phyloP scores from a whole-genome alignment of 345 rosid genomes.

The Acer negundo region DNA sequence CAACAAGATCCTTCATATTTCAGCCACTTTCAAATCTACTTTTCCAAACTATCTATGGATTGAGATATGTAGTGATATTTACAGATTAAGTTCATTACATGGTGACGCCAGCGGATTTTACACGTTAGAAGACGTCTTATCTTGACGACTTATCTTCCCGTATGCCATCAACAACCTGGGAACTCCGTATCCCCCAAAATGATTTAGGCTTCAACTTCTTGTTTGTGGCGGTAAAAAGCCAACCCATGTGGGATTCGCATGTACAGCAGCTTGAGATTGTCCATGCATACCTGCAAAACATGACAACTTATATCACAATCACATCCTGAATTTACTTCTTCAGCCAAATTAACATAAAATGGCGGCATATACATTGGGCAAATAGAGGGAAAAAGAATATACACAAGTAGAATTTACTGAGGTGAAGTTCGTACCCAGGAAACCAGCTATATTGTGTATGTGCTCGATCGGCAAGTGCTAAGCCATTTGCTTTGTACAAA shows the following conservation, averaged over 20 bases:
- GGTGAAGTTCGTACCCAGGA: slow-evolving; percentile 74
- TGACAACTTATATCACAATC: slow-evolving; percentile 2
- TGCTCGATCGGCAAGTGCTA: slow-evolving; percentile 55
- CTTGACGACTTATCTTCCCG: slow-evolving; percentile 17
- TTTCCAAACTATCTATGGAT: neutral
- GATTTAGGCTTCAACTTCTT: slow-evolving; percentile 70
- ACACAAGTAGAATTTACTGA: neutral
- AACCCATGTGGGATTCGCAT: slow-evolving; percentile 73
- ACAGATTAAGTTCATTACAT: slow-evolving; percentile 21
- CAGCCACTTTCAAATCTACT: slow-evolving; percentile 3
- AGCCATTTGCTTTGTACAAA: slow-evolving; percentile 62
- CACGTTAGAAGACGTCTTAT: neutral
- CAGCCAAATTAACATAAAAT: neutral
- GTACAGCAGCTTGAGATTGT: slow-evolving; percentile 52
- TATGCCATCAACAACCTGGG: slow-evolving; percentile 66
- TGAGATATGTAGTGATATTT: neutral
- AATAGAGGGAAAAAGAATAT: neutral
- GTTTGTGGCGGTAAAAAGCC: slow-evolving; percentile 83
- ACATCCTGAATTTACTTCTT: neutral
- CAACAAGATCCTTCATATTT: neutral
- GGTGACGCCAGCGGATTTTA: neutral
- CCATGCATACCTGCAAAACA: slow-evolving; percentile 82
- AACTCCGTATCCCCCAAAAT: slow-evolving; percentile 88
- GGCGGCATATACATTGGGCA: neutral
- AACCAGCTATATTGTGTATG: slow-evolving; percentile 84